These are phyloP conservation scores for Candida pseudocylindracea DNA, from an alignment of 1,139 yeast species.

Conservation along the genomic window DNA sequence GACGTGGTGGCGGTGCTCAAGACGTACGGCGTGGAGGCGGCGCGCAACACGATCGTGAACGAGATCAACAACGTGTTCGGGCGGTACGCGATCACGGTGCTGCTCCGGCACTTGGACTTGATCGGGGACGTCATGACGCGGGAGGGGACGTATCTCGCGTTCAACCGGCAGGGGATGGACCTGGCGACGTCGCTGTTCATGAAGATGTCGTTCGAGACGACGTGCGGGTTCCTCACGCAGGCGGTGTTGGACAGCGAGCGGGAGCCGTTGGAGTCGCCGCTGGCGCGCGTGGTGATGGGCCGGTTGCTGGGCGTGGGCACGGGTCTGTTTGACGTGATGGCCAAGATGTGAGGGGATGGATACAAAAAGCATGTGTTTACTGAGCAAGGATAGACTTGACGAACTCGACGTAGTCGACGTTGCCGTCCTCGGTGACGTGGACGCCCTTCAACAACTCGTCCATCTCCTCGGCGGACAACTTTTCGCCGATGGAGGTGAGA, in stretches of 20 bases:
- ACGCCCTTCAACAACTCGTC: constrained; percentile 94
- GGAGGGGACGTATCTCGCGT: constrained; percentile 91
- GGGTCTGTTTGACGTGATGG: constrained; percentile 79
- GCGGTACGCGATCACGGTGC: constrained; percentile 88
- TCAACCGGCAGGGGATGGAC: constrained; percentile 96
- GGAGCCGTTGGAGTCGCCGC: constrained; percentile 79
- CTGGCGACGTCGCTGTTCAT: constrained; percentile 86
- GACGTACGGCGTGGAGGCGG: constrained; percentile 97
- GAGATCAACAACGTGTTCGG: constrained; percentile 94
- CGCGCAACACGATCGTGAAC: constrained; percentile 88
- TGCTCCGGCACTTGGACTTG: constrained; percentile 83
- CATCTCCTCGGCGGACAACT: constrained; percentile 73
- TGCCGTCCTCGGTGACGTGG: constrained; percentile 80
- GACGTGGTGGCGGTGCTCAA: constrained; percentile 79
- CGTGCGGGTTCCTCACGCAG: constrained; percentile 91
- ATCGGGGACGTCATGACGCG: constrained; percentile 99
- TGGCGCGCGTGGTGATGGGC: constrained; percentile 90
- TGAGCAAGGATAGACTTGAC: constrained; percentile 73
- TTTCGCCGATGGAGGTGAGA: constrained; percentile 85
- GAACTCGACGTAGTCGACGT: constrained; percentile 86
- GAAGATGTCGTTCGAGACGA: constrained; percentile 99
- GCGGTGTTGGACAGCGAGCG: constrained; percentile 86
- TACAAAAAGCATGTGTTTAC: neutral
- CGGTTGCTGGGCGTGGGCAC: constrained; percentile 87
- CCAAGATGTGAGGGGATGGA: constrained; percentile 17